phyloP scores from a whole-genome alignment of 768 basidiomycete genomes.

The Gymnopilus dilepis region DNA sequence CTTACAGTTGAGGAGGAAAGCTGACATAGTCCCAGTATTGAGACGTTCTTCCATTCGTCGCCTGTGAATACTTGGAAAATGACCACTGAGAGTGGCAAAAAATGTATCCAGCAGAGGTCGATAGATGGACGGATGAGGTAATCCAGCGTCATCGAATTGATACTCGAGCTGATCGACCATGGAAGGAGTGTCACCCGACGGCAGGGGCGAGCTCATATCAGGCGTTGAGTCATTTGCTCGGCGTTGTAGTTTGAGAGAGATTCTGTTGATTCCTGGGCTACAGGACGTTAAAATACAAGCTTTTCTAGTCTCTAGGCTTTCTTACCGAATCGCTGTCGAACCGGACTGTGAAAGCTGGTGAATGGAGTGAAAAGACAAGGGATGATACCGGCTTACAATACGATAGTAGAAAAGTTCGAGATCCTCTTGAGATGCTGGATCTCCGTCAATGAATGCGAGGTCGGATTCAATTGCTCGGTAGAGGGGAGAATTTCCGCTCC shows the following conservation, averaged over 20 bases:
- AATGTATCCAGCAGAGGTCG: neutral
- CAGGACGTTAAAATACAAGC: neutral
- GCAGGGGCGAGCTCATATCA: slow-evolving; percentile 5
- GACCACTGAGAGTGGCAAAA: slow-evolving; percentile 2
- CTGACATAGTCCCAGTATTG: slow-evolving; percentile 7
- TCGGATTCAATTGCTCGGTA: slow-evolving; percentile 4
- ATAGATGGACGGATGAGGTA: neutral
- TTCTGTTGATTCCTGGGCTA: slow-evolving; percentile 8
- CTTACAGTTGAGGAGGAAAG: slow-evolving; percentile 2
- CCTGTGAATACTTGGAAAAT: slow-evolving; percentile 4
- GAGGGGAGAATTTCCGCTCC: neutral
- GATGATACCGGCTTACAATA: neutral
- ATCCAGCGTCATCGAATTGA: slow-evolving; percentile 2
- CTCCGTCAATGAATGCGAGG: slow-evolving; percentile 5
- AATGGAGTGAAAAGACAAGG: neutral
- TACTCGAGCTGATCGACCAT: neutral
- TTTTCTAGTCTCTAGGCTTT: neutral
- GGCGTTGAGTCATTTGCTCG: neutral
- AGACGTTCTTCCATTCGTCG: slow-evolving; percentile 5
- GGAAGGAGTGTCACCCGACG: neutral
- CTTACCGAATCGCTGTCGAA: slow-evolving; percentile 8
- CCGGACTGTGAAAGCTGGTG: neutral
- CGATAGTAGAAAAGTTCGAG: slow-evolving; percentile 9
- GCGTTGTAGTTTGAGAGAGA: slow-evolving; percentile 6
- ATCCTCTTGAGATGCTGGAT: slow-evolving; percentile 3